phyloP scores from a whole-genome alignment of 1,284 basidiomycete genomes.

The Inonotus hispidus region DNA sequence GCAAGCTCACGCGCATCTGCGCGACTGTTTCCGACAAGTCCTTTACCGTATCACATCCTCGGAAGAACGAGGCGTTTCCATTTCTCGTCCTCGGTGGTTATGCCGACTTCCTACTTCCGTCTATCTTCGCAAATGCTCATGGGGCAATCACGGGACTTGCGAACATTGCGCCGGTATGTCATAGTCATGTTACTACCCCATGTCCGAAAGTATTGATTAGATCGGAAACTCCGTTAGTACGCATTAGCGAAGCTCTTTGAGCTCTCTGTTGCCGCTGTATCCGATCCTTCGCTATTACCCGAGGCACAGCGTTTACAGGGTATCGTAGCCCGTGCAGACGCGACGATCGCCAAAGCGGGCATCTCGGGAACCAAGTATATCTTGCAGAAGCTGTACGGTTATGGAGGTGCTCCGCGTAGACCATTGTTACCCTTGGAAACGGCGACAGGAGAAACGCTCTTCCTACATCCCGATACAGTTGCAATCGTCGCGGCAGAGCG shows the following conservation, averaged over 20 bases:
- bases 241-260: conserved; percentile 60
- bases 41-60: conserved; percentile 57
- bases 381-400: conserved; percentile 68
- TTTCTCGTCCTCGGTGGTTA: conserved; percentile 62
- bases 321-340: conserved; percentile 75
- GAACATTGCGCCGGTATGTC: conserved; percentile 42
- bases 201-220: conserved; percentile 10
- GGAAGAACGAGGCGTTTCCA: conserved; percentile 54
- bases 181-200: not conserved
- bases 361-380: conserved; percentile 83
- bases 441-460: conserved; percentile 51
- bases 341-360: conserved; percentile 70
- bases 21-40: conserved; percentile 54
- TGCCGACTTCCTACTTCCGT: conserved; percentile 49
- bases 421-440: conserved; percentile 64
- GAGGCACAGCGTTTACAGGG: conserved; percentile 77
- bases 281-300: conserved; percentile 50
- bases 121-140: conserved; percentile 41
- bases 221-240: conserved; percentile 34
- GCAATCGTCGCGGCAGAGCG: conserved; percentile 64
- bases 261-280: conserved; percentile 48
- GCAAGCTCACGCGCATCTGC: conserved; percentile 82
- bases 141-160: conserved; percentile 56
- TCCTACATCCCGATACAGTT: conserved; percentile 65
- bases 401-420: conserved; percentile 69